phyloP scores from a whole-genome alignment of 2,329 filamentous ascomycete genomes.

The Pleurostoma richardsiae region DNA sequence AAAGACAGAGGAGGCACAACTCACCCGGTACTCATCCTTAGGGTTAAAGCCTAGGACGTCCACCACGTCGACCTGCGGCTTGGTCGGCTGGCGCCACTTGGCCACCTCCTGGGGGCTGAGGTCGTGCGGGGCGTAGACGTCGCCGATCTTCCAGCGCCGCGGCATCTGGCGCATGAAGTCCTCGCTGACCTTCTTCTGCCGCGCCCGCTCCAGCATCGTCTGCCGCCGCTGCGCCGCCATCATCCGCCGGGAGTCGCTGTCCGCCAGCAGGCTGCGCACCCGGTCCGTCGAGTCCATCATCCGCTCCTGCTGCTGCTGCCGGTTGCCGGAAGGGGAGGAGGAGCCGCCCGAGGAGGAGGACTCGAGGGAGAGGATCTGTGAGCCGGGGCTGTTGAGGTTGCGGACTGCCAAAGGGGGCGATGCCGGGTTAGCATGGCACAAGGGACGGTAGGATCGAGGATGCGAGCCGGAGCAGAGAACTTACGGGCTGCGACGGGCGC shows the following conservation, averaged over 20 bases:
- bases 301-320: neutral
- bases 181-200: conserved; percentile 32
- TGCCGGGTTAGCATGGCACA: neutral
- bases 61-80: conserved; percentile 63
- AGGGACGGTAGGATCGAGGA: neutral
- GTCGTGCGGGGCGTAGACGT: conserved; percentile 89
- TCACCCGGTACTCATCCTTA: conserved; percentile 79
- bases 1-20: conserved; percentile 16
- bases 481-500: conserved; percentile 6
- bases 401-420: neutral
- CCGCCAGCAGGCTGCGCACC: neutral
- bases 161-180: conserved; percentile 60
- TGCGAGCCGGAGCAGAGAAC: neutral
- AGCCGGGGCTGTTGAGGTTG: neutral
- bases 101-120: conserved; percentile 70
- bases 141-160: conserved; percentile 70
- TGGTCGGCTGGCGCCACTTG: conserved; percentile 65
- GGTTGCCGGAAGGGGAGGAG: neutral
- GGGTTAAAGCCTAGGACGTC: conserved; percentile 78
- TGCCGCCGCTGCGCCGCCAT: neutral
- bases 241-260: conserved; percentile 8
- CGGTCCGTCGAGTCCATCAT: neutral
- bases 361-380: neutral
- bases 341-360: neutral
- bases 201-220: conserved; percentile 22